A percentile compares a stretch with the other conserved stretches of the same genome.
Evolutionary conservation across 176 grass and related monocot species (phyloP).

Genomic region (Oryza meyeriana): DNA sequence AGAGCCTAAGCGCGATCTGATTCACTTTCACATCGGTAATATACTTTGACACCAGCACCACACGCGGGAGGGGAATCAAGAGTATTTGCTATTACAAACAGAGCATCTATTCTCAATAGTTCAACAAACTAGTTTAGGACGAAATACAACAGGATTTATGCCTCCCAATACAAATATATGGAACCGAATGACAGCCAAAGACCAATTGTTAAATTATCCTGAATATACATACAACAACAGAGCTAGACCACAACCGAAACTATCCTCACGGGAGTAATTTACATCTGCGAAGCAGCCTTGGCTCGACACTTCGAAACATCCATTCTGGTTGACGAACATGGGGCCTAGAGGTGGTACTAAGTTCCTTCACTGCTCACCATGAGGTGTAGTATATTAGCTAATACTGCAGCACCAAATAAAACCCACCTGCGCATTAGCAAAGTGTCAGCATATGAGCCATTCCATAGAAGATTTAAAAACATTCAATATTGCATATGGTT

Average conservation of each 20-base stretch:
- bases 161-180: slow-evolving; percentile 36
- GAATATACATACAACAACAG: slow-evolving; percentile 38
- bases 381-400: slow-evolving; percentile 9
- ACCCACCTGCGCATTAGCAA: background rate
- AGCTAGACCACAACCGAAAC: slow-evolving; percentile 28
- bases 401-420: background rate
- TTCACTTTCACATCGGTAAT: background rate
- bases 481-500: background rate
- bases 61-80: background rate
- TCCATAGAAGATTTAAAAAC: background rate
- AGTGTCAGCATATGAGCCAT: background rate
- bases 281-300: slow-evolving; percentile 39
- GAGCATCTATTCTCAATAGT: background rate
- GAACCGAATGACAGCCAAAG: slow-evolving; percentile 29
- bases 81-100: background rate
- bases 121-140: background rate
- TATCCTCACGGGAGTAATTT: slow-evolving; percentile 44
- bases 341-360: slow-evolving; percentile 1
- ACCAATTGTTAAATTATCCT: slow-evolving; percentile 43
- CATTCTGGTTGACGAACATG: slow-evolving; percentile 31
- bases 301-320: slow-evolving; percentile 13
- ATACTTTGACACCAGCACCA: background rate
- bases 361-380: slow-evolving; percentile 25
- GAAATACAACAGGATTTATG: slow-evolving; percentile 30
- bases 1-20: background rate